Conservation (phyloP, 805 yeast species). For the Hanseniaspora mollemarum region DNA sequence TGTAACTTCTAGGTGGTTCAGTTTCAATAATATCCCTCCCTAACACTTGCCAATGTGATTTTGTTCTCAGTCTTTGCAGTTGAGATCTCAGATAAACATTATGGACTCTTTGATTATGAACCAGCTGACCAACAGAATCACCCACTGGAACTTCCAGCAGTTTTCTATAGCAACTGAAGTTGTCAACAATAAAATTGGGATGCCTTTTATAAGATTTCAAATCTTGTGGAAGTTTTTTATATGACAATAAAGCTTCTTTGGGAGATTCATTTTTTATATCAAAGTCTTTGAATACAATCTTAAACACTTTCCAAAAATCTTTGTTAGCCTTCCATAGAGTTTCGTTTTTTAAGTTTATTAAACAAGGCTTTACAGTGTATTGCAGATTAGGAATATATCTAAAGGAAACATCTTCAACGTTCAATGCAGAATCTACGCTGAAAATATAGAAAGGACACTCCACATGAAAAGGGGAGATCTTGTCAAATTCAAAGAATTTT, state of each 20-base stretch:
- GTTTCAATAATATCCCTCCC: conserved; percentile 21
- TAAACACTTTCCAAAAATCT: not conserved
- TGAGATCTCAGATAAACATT: conserved; percentile 17
- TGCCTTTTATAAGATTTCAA: conserved; percentile 16
- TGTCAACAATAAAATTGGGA: conserved; percentile 13
- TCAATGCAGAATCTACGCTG: not conserved
- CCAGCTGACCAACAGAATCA: conserved; percentile 17
- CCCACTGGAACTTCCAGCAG: conserved; percentile 3
- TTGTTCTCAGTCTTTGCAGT: conserved; percentile 20
- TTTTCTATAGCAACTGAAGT: conserved; percentile 2
- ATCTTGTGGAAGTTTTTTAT: conserved; percentile 19
- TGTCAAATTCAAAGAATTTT: not conserved
- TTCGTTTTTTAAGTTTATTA: conserved; percentile 8
- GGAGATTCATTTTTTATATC: not conserved
- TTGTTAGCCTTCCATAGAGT: conserved; percentile 5
- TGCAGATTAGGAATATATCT: conserved; percentile 14
- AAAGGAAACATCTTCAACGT: not conserved
- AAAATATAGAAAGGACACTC: conserved; percentile 2
- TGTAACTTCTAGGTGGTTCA: conserved; percentile 12
- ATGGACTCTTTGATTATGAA: not conserved
- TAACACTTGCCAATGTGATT: conserved; percentile 24
- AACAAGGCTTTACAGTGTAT: conserved; percentile 1
- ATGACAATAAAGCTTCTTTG: conserved; percentile 15
- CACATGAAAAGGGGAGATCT: conserved; percentile 2
- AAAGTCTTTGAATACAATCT: not conserved